Conservation (phyloP, 2,329 filamentous ascomycete species). For the Fusarium subglutinans region DNA sequence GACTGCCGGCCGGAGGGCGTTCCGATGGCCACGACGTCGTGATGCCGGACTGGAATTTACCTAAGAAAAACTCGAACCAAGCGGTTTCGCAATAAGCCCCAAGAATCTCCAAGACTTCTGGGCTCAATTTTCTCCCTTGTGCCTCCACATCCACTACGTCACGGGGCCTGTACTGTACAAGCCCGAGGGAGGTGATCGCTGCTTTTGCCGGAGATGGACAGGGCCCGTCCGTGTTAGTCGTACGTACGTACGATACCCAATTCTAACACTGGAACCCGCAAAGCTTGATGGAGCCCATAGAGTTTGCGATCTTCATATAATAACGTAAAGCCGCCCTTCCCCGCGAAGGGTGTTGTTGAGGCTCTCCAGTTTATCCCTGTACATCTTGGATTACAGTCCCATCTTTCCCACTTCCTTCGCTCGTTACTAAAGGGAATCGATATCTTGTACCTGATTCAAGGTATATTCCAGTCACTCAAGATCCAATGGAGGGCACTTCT, state of each 20-base stretch:
- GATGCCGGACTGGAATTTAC: slow-evolving; percentile 25
- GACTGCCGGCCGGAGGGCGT: slow-evolving; percentile 24
- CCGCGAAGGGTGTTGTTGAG: slow-evolving; percentile 7
- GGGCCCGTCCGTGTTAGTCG: slow-evolving; percentile 19
- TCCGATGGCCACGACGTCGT: slow-evolving; percentile 26
- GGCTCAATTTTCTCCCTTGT: slow-evolving; percentile 14
- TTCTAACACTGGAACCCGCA: not conserved
- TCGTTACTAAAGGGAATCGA: slow-evolving; percentile 15
- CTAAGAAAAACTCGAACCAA: slow-evolving; percentile 31
- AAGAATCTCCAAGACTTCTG: slow-evolving; percentile 23
- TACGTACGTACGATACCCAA: slow-evolving; percentile 9
- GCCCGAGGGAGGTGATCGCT: slow-evolving; percentile 30
- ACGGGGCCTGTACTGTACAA: slow-evolving; percentile 25
- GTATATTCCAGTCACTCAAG: not conserved
- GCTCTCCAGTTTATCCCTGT: slow-evolving; percentile 22
- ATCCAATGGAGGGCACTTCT: slow-evolving; percentile 35
- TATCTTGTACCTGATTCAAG: not conserved
- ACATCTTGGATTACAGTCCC: slow-evolving; percentile 15
- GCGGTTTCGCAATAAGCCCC: slow-evolving; percentile 29
- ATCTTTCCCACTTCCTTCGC: slow-evolving; percentile 12
- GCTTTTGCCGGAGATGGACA: slow-evolving; percentile 29
- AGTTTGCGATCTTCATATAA: slow-evolving; percentile 23
- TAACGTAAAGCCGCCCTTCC: slow-evolving; percentile 28
- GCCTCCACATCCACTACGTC: slow-evolving; percentile 37
- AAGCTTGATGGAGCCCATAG: slow-evolving; percentile 12